phyloP scores from a whole-genome alignment of 2,329 filamentous ascomycete genomes.

The Emmonsiellopsis sp. region DNA sequence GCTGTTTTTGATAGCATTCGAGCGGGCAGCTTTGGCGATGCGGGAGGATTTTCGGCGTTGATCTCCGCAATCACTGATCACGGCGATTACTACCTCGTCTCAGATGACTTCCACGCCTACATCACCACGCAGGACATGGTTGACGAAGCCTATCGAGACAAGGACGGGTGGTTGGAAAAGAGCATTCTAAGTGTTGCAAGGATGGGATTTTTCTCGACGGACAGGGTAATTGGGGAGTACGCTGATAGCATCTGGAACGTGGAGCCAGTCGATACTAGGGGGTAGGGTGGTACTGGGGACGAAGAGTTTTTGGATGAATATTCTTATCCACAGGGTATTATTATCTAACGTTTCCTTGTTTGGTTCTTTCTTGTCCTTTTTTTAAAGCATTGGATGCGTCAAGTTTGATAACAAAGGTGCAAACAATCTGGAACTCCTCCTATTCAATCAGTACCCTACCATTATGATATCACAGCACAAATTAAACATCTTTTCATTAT shows the following conservation, averaged over 20 bases:
- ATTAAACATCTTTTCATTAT: too few species aligned
- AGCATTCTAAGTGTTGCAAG: slow-evolving; percentile 76
- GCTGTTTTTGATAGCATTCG: slow-evolving; percentile 80
- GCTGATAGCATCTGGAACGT: slow-evolving; percentile 96
- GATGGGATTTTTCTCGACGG: slow-evolving; percentile 97
- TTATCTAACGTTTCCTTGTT: not conserved
- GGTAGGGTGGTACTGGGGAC: not conserved
- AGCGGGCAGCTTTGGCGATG: slow-evolving; percentile 69
- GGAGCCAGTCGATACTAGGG: slow-evolving; percentile 54
- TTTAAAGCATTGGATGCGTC: not conserved
- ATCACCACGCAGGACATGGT: slow-evolving; percentile 83
- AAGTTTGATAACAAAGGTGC: too few species aligned
- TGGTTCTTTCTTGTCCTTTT: not conserved
- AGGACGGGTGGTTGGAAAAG: slow-evolving; percentile 88
- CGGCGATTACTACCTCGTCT: slow-evolving; percentile 95
- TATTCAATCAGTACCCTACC: too few species aligned
- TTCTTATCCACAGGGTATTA: not conserved
- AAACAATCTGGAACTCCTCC: too few species aligned
- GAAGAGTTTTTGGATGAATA: not conserved
- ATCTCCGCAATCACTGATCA: slow-evolving; percentile 80
- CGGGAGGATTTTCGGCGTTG: slow-evolving; percentile 69
- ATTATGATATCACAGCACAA: too few species aligned
- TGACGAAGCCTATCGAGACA: slow-evolving; percentile 83
- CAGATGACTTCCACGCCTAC: slow-evolving; percentile 95
- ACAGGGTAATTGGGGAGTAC: slow-evolving; percentile 94